These are phyloP conservation scores for Cymbopogon citratus DNA, from an alignment of 176 grass and related monocot species.

Conservation along the genomic window DNA sequence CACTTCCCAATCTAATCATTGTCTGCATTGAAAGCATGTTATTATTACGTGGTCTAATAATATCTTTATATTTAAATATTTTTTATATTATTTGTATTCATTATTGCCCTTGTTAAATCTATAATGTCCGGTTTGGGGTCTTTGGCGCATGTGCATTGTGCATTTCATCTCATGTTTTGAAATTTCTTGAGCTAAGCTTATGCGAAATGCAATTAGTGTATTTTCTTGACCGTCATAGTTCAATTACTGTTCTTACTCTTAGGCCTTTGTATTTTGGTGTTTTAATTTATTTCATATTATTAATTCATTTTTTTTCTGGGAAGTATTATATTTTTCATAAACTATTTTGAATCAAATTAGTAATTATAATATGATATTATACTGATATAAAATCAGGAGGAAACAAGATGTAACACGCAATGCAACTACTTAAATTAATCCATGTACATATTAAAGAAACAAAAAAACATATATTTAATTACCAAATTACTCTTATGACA, in stretches of 20 bases:
- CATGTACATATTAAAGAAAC: neutral
- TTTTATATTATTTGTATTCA: conserved; percentile 5
- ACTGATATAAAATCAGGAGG: neutral
- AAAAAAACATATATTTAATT: neutral
- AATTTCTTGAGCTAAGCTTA: neutral
- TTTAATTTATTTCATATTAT: neutral
- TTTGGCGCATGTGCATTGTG: neutral
- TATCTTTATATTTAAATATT: neutral
- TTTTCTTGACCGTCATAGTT: neutral
- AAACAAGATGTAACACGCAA: neutral
- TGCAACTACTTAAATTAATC: neutral
- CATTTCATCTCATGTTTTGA: neutral
- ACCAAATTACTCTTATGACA: neutral
- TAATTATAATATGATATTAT: neutral
- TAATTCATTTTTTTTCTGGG: neutral
- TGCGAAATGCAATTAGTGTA: neutral
- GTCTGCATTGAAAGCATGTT: neutral
- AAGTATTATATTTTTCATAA: neutral
- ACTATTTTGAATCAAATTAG: neutral
- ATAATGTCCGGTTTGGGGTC: neutral
- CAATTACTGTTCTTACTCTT: neutral
- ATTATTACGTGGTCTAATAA: conserved; percentile 2
- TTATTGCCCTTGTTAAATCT: conserved; percentile 2
- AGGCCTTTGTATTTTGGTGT: neutral
- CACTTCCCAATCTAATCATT: neutral